Evolutionary conservation across 805 yeast genomes (phyloP).

Genomic region (Yamadazyma sp.): DNA sequence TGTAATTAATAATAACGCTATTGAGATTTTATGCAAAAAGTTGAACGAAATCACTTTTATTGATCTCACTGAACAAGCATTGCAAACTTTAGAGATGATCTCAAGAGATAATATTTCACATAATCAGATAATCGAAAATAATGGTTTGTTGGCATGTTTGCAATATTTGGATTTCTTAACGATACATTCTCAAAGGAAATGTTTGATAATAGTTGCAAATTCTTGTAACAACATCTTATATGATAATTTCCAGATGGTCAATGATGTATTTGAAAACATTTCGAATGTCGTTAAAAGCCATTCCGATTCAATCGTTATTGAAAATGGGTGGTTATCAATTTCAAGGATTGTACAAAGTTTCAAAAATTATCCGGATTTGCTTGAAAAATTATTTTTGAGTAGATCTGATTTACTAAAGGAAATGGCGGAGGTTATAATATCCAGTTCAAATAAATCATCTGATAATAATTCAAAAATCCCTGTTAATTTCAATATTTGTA

Average conservation of each 20-base stretch:
- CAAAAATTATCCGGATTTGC: slow-evolving; percentile 35
- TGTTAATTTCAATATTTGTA: slow-evolving; percentile 34
- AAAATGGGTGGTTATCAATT: slow-evolving; percentile 63
- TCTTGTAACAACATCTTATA: slow-evolving; percentile 51
- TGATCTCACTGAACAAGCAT: slow-evolving; percentile 88
- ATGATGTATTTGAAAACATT: slow-evolving; percentile 57
- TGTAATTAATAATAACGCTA: slow-evolving; percentile 62
- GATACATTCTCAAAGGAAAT: slow-evolving; percentile 81
- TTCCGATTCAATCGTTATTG: slow-evolving; percentile 58
- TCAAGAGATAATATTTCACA: slow-evolving; percentile 53
- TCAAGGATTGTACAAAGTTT: slow-evolving; percentile 55
- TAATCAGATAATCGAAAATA: slow-evolving; percentile 50
- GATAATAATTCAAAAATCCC: slow-evolving; percentile 16
- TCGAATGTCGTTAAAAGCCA: slow-evolving; percentile 53
- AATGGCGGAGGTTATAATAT: slow-evolving; percentile 19
- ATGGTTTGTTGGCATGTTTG: slow-evolving; percentile 63
- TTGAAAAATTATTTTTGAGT: slow-evolving; percentile 41
- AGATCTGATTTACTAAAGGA: slow-evolving; percentile 21
- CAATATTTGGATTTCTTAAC: slow-evolving; percentile 85
- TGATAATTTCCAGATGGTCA: slow-evolving; percentile 45
- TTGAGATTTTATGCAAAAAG: slow-evolving; percentile 63
- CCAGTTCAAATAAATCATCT: slow-evolving; percentile 24
- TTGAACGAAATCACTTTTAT: slow-evolving; percentile 75
- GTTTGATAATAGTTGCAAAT: slow-evolving; percentile 69
- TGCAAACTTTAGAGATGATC: slow-evolving; percentile 69